Evolutionary conservation across 768 basidiomycete genomes (phyloP), one percentile per base, ranked within the genome.

Genomic region (Agrocybe pediades): DNA sequence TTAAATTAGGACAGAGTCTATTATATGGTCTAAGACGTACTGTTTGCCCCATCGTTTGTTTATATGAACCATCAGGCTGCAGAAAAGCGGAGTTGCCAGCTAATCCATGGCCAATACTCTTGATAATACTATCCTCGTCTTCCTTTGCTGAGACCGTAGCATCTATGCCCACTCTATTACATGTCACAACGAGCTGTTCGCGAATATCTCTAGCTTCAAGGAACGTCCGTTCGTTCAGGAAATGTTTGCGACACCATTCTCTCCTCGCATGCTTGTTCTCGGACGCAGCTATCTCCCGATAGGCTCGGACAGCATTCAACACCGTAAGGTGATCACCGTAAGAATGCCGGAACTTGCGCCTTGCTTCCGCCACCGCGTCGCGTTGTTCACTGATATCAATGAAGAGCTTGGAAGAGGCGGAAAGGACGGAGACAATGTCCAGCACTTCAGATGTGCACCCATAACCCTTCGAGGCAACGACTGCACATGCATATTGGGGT

Each of bases 251-350:
- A 69, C 94, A 97, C 96, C 96, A 99, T 36, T 83, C 84, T 57
- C 71, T 76, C 56, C 83, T 70, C 3, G 69, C 77, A 20, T 63
- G 61, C 62, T 82, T 84, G 49, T 65, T 72, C 53, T 80, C 82
- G 23, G 66, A 71, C 7, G 64, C 64, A 4, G 76, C 71, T n/a
- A 90, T 74, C 33, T 92, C 90, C 53, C 86, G 80, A 66, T 92
- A 98, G 17, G 91, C 83, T 9, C 84, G 80, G 21, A 95, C 74
- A n/a, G 87, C 86, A 61, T 95, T 95, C 57, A 98, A 80, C 50
- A 90, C 79, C 19, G 92, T 95, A 58, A 95, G 74, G 69, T 99
- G 97, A 69, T 99, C 97, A 5, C 97, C 96, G 26, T 85, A 81
- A 0, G 85, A 73, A 70, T 95, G 91, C 6, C 83, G 75, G 66